Evolutionary conservation across 495 filamentous ascomycete species (phyloP).

Genomic region (Talaromyces stipitatus): DNA sequence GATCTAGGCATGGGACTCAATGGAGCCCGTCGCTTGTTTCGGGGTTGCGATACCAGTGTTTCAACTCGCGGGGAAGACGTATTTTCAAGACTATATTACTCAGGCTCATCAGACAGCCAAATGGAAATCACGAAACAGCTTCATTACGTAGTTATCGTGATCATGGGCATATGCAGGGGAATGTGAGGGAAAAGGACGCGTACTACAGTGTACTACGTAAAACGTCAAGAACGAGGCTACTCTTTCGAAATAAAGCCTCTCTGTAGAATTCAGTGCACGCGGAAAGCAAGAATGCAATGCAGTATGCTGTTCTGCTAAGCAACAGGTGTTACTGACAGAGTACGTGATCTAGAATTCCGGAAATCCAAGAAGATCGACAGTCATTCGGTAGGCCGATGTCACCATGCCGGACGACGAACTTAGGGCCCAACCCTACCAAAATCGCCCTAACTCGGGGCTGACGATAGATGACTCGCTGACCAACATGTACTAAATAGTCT

Average conservation of each 20-base stretch:
- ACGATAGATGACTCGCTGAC: background rate
- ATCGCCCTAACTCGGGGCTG: background rate
- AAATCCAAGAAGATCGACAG: background rate
- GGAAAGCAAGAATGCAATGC: background rate
- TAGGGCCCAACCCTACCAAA: background rate
- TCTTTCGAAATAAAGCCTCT: background rate
- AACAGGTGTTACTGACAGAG: background rate
- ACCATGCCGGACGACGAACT: background rate
- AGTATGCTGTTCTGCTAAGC: background rate
- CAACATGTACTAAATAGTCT: background rate
- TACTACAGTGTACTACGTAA: background rate
- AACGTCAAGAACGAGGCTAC: background rate
- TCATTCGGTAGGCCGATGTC: background rate
- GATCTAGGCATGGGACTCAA: slow-evolving; percentile 2
- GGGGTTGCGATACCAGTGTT: background rate
- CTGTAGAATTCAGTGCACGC: background rate
- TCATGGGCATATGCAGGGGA: background rate
- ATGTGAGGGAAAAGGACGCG: background rate
- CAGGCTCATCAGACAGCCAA: background rate
- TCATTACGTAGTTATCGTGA: background rate
- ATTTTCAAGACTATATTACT: background rate
- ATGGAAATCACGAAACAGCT: background rate
- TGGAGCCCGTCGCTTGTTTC: background rate
- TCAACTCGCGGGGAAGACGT: background rate
- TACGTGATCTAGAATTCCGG: background rate